phyloP scores from a whole-genome alignment of 2,329 filamentous ascomycete genomes.

The Diaporthe sp. region DNA sequence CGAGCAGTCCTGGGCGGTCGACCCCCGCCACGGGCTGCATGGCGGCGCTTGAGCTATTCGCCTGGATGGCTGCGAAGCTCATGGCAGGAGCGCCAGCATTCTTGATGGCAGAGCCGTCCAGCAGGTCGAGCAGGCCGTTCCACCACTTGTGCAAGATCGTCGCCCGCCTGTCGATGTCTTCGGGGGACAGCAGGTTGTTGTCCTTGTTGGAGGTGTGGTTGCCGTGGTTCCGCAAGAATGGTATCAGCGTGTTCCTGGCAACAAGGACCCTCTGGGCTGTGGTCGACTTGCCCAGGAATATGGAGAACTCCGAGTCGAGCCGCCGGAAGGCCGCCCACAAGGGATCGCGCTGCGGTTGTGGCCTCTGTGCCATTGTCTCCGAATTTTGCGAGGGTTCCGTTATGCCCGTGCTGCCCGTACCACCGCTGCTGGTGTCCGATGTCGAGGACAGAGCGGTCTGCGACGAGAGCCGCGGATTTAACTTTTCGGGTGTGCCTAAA shows the following conservation, averaged over 20 bases:
- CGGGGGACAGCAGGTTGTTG: conserved; percentile 71
- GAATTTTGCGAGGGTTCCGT: conserved; percentile 42
- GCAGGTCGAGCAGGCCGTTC: conserved; percentile 84
- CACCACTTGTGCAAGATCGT: conserved; percentile 93
- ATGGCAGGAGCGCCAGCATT: conserved; percentile 42
- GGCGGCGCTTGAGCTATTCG: conserved; percentile 58
- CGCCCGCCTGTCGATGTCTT: conserved; percentile 85
- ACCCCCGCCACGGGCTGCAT: conserved; percentile 83
- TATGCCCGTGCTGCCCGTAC: conserved; percentile 38
- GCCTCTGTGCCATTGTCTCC: conserved; percentile 32
- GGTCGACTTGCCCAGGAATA: conserved; percentile 80
- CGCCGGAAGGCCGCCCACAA: conserved; percentile 69
- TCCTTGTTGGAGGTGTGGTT: conserved; percentile 74
- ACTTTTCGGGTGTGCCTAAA: conserved; percentile 31
- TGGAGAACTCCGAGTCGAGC: conserved; percentile 63
- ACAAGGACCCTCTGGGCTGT: conserved; percentile 79
- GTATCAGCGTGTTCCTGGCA: conserved; percentile 79
- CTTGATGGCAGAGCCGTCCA: conserved; percentile 72
- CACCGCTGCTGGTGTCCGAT: conserved; percentile 40
- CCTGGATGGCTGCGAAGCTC: conserved; percentile 42
- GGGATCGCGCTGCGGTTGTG: conserved; percentile 59
- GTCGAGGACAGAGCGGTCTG: conserved; percentile 49
- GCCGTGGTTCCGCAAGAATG: conserved; percentile 81
- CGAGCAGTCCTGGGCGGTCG: conserved; percentile 85
- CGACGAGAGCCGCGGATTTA: conserved; percentile 56